Evolutionary conservation across 768 basidiomycete genomes (phyloP).

Genomic region (Gymnopilus dilepis): DNA sequence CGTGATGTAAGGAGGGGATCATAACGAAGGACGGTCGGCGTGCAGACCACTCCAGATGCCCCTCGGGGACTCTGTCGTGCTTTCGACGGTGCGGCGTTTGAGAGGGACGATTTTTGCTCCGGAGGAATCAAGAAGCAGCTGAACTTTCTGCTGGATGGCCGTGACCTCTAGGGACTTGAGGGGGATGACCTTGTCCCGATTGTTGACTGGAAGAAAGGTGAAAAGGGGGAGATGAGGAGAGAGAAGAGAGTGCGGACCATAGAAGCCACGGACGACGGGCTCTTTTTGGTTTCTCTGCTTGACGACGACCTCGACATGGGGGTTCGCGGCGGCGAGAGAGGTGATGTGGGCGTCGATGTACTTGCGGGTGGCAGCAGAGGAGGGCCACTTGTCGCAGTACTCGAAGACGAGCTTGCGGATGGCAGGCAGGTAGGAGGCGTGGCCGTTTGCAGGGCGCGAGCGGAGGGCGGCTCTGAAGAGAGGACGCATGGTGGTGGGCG

Average conservation of each 20-base stretch:
- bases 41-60: conserved; percentile 93
- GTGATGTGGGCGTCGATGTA: conserved; percentile 71
- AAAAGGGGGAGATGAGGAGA: conserved; percentile 24
- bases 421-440: conserved; percentile 72
- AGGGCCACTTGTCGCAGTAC: conserved; percentile 84
- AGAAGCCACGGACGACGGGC: conserved; percentile 85
- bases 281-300: conserved; percentile 75
- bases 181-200: conserved; percentile 87
- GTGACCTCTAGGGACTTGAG: conserved; percentile 77
- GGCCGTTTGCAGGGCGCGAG: conserved; percentile 76
- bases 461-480: conserved; percentile 52
- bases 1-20: conserved; percentile 36
- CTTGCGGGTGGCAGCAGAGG: conserved; percentile 72
- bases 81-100: conserved; percentile 79
- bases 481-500: conserved; percentile 20
- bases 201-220: conserved; percentile 62
- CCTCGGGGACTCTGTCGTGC: conserved; percentile 77
- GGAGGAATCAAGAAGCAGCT: conserved; percentile 85
- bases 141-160: conserved; percentile 77
- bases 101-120: conserved; percentile 85
- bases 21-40: conserved; percentile 65
- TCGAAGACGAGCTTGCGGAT: conserved; percentile 89
- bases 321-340: conserved; percentile 69
- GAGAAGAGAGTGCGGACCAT: conserved; percentile 53
- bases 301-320: conserved; percentile 86